A percentile compares a stretch with the other conserved stretches of the same genome.
phyloP scores from a whole-genome alignment of 345 rosid species.

The Citrus glauca region DNA sequence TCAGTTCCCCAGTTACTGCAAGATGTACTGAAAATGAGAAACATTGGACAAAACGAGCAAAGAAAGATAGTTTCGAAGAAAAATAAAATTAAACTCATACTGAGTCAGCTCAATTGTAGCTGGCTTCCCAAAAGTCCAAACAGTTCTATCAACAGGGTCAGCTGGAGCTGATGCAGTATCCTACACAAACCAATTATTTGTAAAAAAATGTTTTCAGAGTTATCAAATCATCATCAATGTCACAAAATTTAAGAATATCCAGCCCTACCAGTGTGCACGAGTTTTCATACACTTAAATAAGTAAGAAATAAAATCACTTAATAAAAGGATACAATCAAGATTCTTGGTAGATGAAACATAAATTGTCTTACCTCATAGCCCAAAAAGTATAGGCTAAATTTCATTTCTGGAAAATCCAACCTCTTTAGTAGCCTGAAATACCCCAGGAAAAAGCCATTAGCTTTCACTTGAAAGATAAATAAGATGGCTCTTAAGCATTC shows the following conservation, averaged over 20 bases:
- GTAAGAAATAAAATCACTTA: not conserved
- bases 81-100: conserved; percentile 33
- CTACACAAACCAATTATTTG: conserved; percentile 31
- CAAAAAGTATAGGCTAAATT: conserved; percentile 81
- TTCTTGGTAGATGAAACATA: not conserved
- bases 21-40: conserved; percentile 19
- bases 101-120: conserved; percentile 93
- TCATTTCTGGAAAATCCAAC: conserved; percentile 84
- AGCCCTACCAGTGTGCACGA: not conserved
- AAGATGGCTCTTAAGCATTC: no score
- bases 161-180: conserved; percentile 69
- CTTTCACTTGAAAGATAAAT: not conserved
- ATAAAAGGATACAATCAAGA: not conserved
- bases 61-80: not conserved
- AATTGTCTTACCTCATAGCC: conserved; percentile 75
- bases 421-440: conserved; percentile 76
- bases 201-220: not conserved
- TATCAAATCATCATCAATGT: not conserved
- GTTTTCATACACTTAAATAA: not conserved
- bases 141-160: conserved; percentile 71
- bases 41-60: not conserved
- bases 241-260: not conserved
- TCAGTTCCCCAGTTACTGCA: conserved; percentile 96
- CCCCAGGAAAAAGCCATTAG: not conserved
- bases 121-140: conserved; percentile 72